Evolutionary conservation across 768 basidiomycete species (phyloP).

Genomic region (Trametopsis cervina): DNA sequence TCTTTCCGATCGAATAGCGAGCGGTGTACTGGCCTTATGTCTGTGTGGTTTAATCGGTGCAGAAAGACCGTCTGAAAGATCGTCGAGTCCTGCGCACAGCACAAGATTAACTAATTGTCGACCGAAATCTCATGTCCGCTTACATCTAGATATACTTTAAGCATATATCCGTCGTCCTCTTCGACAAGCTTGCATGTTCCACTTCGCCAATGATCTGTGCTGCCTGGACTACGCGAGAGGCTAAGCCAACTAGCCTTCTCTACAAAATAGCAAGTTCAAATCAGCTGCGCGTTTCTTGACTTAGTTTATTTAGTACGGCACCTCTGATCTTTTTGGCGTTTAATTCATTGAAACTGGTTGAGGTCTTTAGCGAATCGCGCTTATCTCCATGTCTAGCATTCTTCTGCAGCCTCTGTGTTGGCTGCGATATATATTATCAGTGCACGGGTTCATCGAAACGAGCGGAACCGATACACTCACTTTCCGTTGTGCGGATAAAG

Average conservation of each 20-base stretch:
- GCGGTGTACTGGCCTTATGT: slow-evolving; percentile 68
- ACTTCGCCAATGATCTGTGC: slow-evolving; percentile 61
- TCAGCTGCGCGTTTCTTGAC: background rate
- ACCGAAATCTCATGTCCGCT: slow-evolving; percentile 18
- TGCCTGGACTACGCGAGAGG: slow-evolving; percentile 42
- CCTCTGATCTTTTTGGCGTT: slow-evolving; percentile 54
- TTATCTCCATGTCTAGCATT: slow-evolving; percentile 38
- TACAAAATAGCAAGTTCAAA: slow-evolving; percentile 20
- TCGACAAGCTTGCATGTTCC: slow-evolving; percentile 67
- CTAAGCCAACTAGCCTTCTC: slow-evolving; percentile 73
- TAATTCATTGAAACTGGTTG: slow-evolving; percentile 27
- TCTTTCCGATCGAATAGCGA: slow-evolving; percentile 75
- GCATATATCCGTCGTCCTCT: slow-evolving; percentile 57
- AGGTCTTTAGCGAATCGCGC: slow-evolving; percentile 30
- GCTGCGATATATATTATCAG: slow-evolving; percentile 5
- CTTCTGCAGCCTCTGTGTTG: slow-evolving; percentile 44
- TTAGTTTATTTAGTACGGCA: slow-evolving; percentile 18
- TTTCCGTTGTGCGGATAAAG: slow-evolving; percentile 48
- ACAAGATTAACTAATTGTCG: background rate
- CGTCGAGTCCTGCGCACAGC: slow-evolving; percentile 49
- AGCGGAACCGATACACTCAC: slow-evolving; percentile 28
- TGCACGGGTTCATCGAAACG: slow-evolving; percentile 1
- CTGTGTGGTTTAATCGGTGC: slow-evolving; percentile 69
- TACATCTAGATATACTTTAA: slow-evolving; percentile 75
- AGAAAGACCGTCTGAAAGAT: slow-evolving; percentile 69